Conservation (phyloP, 2,329 filamentous ascomycete genomes). For the Scedosporium boydii region DNA sequence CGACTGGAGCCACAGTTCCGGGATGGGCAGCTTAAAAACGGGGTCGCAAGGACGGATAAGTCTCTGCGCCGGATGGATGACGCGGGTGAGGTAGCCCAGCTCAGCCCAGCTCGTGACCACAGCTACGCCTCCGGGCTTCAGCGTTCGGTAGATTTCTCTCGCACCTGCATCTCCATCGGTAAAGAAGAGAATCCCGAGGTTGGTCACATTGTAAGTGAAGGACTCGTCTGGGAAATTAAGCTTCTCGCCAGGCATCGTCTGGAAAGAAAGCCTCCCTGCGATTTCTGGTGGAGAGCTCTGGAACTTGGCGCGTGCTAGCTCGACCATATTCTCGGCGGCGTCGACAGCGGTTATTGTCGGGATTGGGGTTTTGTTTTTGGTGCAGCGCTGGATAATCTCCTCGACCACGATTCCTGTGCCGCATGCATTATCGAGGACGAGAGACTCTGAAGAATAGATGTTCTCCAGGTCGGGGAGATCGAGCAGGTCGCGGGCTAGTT, state of each 20-base stretch:
- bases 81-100: conserved; percentile 10
- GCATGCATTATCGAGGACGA: conserved; percentile 19
- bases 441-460: conserved; percentile 1
- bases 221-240: conserved; percentile 17
- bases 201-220: conserved; percentile 28
- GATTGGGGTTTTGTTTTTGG: not conserved
- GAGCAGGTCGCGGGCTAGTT: conserved; percentile 11
- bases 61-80: conserved; percentile 11
- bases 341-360: conserved; percentile 13
- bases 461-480: not conserved
- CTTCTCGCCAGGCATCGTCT: conserved; percentile 15
- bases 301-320: conserved; percentile 11
- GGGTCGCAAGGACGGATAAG: conserved; percentile 9
- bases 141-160: conserved; percentile 25
- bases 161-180: conserved; percentile 19
- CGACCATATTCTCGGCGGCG: conserved; percentile 13
- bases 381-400: conserved; percentile 9
- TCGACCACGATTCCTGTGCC: conserved; percentile 16
- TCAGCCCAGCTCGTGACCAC: conserved; percentile 21
- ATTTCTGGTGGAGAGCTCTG: not conserved
- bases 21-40: conserved; percentile 10
- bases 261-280: conserved; percentile 5
- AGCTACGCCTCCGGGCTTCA: conserved; percentile 24
- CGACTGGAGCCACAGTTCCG: conserved; percentile 7
- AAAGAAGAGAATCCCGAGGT: conserved; percentile 28